Evolutionary conservation across 2,329 filamentous ascomycete genomes (phyloP).

Genomic region (Metarhizium robertsii): DNA sequence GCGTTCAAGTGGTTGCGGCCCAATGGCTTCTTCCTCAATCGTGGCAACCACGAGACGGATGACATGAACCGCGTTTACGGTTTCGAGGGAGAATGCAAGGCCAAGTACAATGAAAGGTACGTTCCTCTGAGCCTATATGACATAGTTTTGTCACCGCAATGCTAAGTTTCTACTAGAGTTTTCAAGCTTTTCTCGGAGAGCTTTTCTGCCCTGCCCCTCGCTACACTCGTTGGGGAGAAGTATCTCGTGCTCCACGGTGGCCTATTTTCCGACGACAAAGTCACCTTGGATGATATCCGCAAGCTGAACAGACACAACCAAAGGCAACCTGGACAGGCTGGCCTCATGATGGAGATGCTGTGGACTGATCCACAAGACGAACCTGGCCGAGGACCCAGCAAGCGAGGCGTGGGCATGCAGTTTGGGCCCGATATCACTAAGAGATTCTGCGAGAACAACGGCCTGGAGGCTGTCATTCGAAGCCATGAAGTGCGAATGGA

Average conservation of each 20-base stretch:
- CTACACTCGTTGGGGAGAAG: slow-evolving; percentile 83
- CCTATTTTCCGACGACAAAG: slow-evolving; percentile 89
- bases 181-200: slow-evolving; percentile 98
- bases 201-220: slow-evolving; percentile 87
- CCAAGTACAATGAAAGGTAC: slow-evolving; percentile 83
- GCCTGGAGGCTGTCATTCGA: slow-evolving; percentile 86
- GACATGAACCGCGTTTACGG: slow-evolving; percentile 99
- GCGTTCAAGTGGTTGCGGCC: slow-evolving; percentile 95
- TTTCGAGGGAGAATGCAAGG: slow-evolving; percentile 96
- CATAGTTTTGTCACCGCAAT: background rate
- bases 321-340: slow-evolving; percentile 83
- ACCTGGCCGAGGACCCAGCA: slow-evolving; percentile 84
- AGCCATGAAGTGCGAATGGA: slow-evolving; percentile 99
- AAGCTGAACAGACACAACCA: slow-evolving; percentile 87
- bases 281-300: slow-evolving; percentile 86
- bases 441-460: slow-evolving; percentile 93
- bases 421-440: slow-evolving; percentile 96
- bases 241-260: slow-evolving; percentile 91
- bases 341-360: slow-evolving; percentile 99
- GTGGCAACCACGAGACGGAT: slow-evolving; percentile 97
- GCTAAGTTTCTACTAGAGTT: slow-evolving; percentile 35
- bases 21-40: slow-evolving; percentile 84
- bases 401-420: slow-evolving; percentile 91
- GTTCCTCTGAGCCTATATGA: background rate
- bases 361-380: slow-evolving; percentile 93